These are phyloP conservation scores for Rhynchospora pubera DNA, from an alignment of 176 grass and related monocot species.

Conservation along the genomic window DNA sequence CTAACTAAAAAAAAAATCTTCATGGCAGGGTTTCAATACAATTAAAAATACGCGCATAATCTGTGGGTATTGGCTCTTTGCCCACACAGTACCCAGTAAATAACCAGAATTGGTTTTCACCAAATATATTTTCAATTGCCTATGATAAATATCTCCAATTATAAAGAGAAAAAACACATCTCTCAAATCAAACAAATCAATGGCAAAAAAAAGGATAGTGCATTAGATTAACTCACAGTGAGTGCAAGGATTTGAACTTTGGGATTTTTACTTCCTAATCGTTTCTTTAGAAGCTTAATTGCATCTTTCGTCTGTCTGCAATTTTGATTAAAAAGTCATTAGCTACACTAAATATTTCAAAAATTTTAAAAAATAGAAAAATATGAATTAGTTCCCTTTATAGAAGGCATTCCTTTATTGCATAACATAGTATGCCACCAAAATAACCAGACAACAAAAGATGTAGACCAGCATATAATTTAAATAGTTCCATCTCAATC, in stretches of 20 bases:
- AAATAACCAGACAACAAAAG: neutral
- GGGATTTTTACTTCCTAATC: slow-evolving; percentile 78
- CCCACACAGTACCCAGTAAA: neutral
- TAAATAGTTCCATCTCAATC: neutral
- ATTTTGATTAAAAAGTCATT: slow-evolving; percentile 23
- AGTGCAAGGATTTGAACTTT: slow-evolving; percentile 95
- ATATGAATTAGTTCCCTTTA: neutral
- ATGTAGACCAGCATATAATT: neutral
- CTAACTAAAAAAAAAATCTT: neutral
- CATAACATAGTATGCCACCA: neutral
- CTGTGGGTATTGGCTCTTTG: neutral
- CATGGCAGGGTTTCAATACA: neutral
- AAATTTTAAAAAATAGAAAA: neutral
- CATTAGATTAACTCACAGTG: slow-evolving; percentile 56
- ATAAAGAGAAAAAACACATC: neutral
- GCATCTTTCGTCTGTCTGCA: slow-evolving; percentile 89
- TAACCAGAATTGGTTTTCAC: neutral
- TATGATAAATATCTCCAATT: neutral
- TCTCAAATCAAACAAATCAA: neutral
- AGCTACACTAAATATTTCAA: slow-evolving; percentile 17
- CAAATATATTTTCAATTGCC: neutral
- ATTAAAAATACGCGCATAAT: neutral
- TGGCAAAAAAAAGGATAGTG: neutral
- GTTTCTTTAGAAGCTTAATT: slow-evolving; percentile 96
- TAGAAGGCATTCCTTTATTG: neutral